Percentiles rank a stretch among this genome's conserved stretches.
Conservation (phyloP, 2,329 filamentous ascomycete genomes). For the Ophiostoma sp. region DNA sequence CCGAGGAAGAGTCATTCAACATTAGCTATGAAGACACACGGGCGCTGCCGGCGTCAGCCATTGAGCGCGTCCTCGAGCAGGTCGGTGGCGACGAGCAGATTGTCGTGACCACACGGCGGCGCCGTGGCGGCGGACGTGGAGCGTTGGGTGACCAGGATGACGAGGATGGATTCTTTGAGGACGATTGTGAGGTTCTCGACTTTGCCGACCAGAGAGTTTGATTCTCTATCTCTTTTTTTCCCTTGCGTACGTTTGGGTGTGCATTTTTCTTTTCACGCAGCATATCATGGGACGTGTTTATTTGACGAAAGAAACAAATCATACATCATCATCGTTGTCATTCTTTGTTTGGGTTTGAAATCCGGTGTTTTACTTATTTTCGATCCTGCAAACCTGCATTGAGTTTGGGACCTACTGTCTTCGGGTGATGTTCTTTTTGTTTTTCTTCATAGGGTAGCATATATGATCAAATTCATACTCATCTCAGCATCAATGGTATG, state of each 20-base stretch:
- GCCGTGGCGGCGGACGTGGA: conserved; percentile 59
- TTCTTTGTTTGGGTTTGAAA: conserved; percentile 7
- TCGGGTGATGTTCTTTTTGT: not conserved
- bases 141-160: conserved; percentile 36
- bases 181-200: conserved; percentile 88
- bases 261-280: not conserved
- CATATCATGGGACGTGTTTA: not conserved
- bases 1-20: conserved; percentile 54
- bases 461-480: conserved; percentile 10
- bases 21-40: conserved; percentile 55
- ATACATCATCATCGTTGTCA: not conserved
- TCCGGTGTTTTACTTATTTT: not conserved
- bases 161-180: conserved; percentile 83
- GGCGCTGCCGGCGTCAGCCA: conserved; percentile 62
- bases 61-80: conserved; percentile 61
- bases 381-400: not conserved
- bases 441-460: conserved; percentile 2
- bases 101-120: conserved; percentile 78
- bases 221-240: conserved; percentile 30
- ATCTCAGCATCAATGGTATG: conserved; percentile 2
- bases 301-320: conserved; percentile 8
- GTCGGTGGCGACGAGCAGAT: conserved; percentile 67
- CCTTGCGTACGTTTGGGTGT: not conserved
- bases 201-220: conserved; percentile 73
- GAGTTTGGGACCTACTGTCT: not conserved